Base-by-base conservation (phyloP, 1,284 basidiomycete species). In the Apiotrichum mycotoxinovorans region DNA sequence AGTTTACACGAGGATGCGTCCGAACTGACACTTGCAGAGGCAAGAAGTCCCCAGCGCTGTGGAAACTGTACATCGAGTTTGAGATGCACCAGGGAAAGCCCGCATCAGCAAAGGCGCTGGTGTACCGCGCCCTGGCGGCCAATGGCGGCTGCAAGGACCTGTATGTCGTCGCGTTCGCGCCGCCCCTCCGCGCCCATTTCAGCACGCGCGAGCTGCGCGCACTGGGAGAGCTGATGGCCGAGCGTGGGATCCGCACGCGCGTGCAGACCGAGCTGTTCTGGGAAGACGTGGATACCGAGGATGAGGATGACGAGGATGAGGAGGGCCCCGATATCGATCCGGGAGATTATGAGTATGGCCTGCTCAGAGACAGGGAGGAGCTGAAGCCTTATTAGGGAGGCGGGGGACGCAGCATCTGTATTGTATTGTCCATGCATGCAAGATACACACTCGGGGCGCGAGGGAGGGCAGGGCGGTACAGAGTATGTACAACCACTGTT, bases 151-250 rank as follows among this genome's bases (percentile, higher is more conserved):
- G 70, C 50, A 78, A 76, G 63, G 92, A 87, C 38, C 76, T 96
- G 50, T 94, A 95, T 80, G 79, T 97, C 54, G 70, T 92, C 22
- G 89, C 91, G 5, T 96, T 95, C 76, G 83, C 85, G 5, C 80
- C 84, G 0, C 18, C 38, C 0, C 77, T 96, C 41, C 83, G 90
- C 33, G 70, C 79, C 1, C 83, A 82, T 51, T 95, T 93, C 73
- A 83, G 79, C 33, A 64, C 76, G 18, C 77, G 78, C 20, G 91
- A 96, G 70, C 79, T 95, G 63, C 80, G 83, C 52, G 80, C 77
- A 25, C 83, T 89, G 66, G 84, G 81, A 35, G 87, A 91, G 56
- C 82, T 85, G 12, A 92, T 94, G 86, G 84, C 83, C 8, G 92
- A 95, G 74, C 81, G 90, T 43, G 87, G 87, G 0, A 75, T 95